Evolutionary conservation across 345 rosid genomes (phyloP).

Genomic region (Populus tremula): DNA sequence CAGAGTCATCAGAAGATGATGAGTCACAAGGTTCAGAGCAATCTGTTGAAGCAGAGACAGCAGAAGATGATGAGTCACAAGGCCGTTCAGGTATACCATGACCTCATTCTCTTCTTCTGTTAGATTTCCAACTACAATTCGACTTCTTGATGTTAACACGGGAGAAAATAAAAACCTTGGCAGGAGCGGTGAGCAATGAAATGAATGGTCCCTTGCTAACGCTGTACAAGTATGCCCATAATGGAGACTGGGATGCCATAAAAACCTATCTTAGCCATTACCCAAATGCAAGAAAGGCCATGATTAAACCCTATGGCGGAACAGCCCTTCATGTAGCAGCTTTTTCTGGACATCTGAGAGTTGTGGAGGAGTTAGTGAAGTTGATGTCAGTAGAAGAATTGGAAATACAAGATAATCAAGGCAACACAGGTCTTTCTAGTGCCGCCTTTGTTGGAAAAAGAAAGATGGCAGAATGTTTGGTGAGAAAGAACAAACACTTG

Average conservation of each 20-base stretch:
- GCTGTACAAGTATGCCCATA: background rate
- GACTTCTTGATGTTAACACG: too few species aligned
- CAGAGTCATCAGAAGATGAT: too few species aligned
- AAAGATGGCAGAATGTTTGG: background rate
- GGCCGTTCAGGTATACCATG: too few species aligned
- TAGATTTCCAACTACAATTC: too few species aligned
- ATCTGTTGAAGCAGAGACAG: too few species aligned
- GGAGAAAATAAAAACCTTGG: background rate
- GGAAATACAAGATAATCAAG: background rate
- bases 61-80: too few species aligned
- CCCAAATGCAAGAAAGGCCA: background rate
- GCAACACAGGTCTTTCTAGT: background rate
- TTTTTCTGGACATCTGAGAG: background rate
- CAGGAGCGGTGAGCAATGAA: too few species aligned
- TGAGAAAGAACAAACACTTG: background rate
- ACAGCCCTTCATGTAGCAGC: conserved; percentile 1
- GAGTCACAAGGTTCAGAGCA: background rate
- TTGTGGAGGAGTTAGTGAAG: background rate
- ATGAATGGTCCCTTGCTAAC: background rate
- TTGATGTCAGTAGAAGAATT: background rate
- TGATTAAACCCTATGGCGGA: background rate
- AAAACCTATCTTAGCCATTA: background rate
- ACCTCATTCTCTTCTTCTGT: too few species aligned
- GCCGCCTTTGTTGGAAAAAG: background rate
- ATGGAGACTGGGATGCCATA: background rate